Evolutionary conservation across 1,284 basidiomycete species (phyloP).

Genomic region (Tilletia indica): DNA sequence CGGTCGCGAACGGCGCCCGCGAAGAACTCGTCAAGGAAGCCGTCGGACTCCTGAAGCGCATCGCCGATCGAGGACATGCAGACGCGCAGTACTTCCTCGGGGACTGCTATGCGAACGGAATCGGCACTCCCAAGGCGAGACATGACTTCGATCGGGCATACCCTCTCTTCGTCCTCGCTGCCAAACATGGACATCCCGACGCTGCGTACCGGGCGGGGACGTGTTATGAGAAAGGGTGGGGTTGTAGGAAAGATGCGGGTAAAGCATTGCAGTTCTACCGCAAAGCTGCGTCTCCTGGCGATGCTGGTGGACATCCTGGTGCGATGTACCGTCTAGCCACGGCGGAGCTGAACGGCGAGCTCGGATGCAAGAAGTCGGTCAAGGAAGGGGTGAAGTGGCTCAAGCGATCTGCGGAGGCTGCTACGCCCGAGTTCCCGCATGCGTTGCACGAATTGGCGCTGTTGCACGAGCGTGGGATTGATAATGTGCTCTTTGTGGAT

Average conservation of each 20-base stretch:
- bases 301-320: constrained; percentile 71
- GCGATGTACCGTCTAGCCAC: constrained; percentile 96
- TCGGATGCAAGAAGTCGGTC: constrained; percentile 78
- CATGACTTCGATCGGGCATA: constrained; percentile 97
- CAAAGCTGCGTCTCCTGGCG: constrained; percentile 76
- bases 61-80: constrained; percentile 89
- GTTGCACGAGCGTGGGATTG: constrained; percentile 88
- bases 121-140: constrained; percentile 75
- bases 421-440: constrained; percentile 84
- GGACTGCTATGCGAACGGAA: constrained; percentile 95
- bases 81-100: constrained; percentile 95
- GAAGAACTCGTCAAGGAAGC: constrained; percentile 84
- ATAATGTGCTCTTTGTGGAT: constrained; percentile 95
- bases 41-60: constrained; percentile 76
- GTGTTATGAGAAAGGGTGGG: constrained; percentile 99
- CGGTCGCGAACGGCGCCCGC: constrained; percentile 19
- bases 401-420: constrained; percentile 82
- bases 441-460: constrained; percentile 92
- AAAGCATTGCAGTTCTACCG: constrained; percentile 89
- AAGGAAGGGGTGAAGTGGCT: constrained; percentile 98
- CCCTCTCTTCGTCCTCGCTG: constrained; percentile 90
- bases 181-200: constrained; percentile 97
- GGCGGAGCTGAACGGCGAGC: constrained; percentile 91
- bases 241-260: constrained; percentile 82
- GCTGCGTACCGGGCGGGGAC: constrained; percentile 93